Conservation (phyloP, 805 yeast genomes). For the Spathaspora gorwiae region DNA sequence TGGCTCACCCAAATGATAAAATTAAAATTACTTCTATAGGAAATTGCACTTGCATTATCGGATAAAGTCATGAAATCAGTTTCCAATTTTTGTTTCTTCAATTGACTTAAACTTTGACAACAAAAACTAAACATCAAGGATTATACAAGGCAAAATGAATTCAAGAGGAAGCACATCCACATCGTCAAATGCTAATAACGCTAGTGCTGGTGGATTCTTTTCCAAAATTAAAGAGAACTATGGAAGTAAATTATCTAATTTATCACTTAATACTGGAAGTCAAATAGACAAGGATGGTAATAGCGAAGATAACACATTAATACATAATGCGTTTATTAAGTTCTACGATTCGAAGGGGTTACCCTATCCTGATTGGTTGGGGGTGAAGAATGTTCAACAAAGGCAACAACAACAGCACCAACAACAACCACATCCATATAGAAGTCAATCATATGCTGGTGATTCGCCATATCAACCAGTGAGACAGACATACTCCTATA, state of each 20-base stretch:
- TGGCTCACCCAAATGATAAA: too few relatives aligned
- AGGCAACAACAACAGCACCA: slow-evolving; percentile 3
- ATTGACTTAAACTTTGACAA: too few relatives aligned
- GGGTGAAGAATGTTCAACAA: slow-evolving; percentile 15
- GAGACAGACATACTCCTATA: slow-evolving; percentile 9
- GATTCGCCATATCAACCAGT: not conserved
- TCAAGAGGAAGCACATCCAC: too few relatives aligned
- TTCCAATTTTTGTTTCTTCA: too few relatives aligned
- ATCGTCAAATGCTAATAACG: not conserved
- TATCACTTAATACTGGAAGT: slow-evolving; percentile 23
- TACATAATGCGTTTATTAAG: slow-evolving; percentile 41
- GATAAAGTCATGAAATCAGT: too few relatives aligned
- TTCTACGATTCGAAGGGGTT: slow-evolving; percentile 27
- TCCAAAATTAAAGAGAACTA: slow-evolving; percentile 35
- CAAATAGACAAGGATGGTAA: slow-evolving; percentile 35
- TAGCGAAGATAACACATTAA: slow-evolving; percentile 34
- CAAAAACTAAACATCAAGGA: too few relatives aligned
- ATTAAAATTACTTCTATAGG: too few relatives aligned
- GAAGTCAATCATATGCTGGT: slow-evolving; percentile 1
- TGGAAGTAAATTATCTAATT: slow-evolving; percentile 32
- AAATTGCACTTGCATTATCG: too few relatives aligned
- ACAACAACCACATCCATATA: slow-evolving; percentile 9
- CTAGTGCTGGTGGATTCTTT: slow-evolving; percentile 16
- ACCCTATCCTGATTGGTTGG: slow-evolving; percentile 44
- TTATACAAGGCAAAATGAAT: too few relatives aligned